phyloP scores from a whole-genome alignment of 768 basidiomycete species.

The Chalciporus chontae region DNA sequence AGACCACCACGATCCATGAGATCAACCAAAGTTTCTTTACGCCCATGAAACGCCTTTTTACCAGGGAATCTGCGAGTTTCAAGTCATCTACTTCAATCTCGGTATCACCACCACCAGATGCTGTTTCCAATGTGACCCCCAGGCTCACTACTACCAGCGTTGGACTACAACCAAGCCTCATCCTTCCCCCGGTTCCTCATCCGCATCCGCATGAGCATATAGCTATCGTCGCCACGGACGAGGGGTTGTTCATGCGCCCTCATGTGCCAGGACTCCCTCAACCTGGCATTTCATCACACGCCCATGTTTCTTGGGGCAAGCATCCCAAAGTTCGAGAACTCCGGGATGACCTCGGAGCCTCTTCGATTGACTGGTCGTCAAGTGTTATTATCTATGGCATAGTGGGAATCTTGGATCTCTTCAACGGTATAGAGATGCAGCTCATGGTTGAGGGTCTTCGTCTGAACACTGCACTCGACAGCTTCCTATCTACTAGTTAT shows the following conservation, averaged over 20 bases:
- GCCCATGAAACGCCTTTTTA: constrained; percentile 33
- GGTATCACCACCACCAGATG: neutral
- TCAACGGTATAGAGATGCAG: constrained; percentile 47
- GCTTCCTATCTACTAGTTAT: constrained; percentile 78
- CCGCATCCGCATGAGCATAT: constrained; percentile 71
- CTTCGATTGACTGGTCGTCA: constrained; percentile 50
- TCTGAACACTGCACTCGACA: constrained; percentile 30
- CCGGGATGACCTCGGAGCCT: constrained; percentile 29
- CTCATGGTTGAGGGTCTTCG: neutral
- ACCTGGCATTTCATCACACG: constrained; percentile 36
- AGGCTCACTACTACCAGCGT: constrained; percentile 8
- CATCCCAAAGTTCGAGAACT: constrained; percentile 50
- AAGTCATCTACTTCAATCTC: neutral
- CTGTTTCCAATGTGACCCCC: neutral
- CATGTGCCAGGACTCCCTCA: constrained; percentile 34
- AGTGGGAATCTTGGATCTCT: constrained; percentile 69
- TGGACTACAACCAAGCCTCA: constrained; percentile 56
- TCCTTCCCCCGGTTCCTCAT: constrained; percentile 69
- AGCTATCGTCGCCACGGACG: constrained; percentile 52
- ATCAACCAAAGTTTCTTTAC: neutral
- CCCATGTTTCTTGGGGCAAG: constrained; percentile 63
- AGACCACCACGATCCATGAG: neutral
- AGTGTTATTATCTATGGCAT: constrained; percentile 69
- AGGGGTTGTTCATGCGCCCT: constrained; percentile 68
- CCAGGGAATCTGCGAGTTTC: constrained; percentile 16